These are phyloP conservation scores for Sclerotinia borealis DNA, from an alignment of 2,329 filamentous ascomycete genomes.

Conservation along the genomic window DNA sequence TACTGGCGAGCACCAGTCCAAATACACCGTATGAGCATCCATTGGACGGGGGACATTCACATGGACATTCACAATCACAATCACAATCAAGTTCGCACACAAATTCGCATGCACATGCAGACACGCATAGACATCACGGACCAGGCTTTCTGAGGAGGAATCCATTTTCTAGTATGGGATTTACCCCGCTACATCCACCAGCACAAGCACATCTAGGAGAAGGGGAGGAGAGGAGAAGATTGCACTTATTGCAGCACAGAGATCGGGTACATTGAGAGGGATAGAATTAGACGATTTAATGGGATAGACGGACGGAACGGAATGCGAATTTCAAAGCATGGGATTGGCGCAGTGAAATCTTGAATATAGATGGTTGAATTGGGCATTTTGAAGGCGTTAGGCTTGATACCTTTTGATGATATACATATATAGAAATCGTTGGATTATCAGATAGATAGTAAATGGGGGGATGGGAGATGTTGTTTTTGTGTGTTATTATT, in stretches of 20 bases:
- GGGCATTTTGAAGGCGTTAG: background rate
- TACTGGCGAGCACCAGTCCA: slow-evolving; percentile 16
- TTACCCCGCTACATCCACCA: slow-evolving; percentile 27
- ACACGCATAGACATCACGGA: slow-evolving; percentile 7
- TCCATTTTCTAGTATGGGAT: slow-evolving; percentile 24
- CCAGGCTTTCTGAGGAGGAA: slow-evolving; percentile 14
- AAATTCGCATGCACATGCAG: background rate
- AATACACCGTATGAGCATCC: slow-evolving; percentile 10
- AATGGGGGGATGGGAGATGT: background rate
- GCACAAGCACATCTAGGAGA: slow-evolving; percentile 19
- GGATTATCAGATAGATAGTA: background rate
- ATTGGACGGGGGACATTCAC: background rate
- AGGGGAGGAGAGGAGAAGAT: slow-evolving; percentile 26
- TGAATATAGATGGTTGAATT: background rate
- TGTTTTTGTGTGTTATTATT: background rate
- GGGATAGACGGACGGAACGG: background rate
- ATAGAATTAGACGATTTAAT: background rate
- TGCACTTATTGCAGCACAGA: slow-evolving; percentile 26
- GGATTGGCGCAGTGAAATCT: background rate
- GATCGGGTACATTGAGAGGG: slow-evolving; percentile 19
- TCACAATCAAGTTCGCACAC: background rate
- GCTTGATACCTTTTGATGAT: slow-evolving; percentile 5
- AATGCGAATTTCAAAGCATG: background rate
- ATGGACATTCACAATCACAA: background rate
- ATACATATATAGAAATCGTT: background rate